phyloP scores from a whole-genome alignment of 768 basidiomycete genomes.

The Lactarius hatsudake region DNA sequence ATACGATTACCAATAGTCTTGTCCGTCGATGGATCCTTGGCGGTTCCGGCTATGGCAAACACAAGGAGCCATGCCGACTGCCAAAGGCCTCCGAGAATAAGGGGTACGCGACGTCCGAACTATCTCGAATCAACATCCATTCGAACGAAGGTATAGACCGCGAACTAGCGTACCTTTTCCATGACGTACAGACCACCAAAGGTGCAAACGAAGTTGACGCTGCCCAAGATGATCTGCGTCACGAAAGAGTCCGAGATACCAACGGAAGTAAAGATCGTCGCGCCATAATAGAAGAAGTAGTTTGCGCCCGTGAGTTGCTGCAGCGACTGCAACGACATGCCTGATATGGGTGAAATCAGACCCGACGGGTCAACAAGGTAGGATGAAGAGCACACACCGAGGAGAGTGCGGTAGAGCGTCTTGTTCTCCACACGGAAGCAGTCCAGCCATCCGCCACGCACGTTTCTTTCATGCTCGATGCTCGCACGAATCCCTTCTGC shows the following conservation, averaged over 20 bases:
- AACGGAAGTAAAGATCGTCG: constrained; percentile 64
- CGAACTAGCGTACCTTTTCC: constrained; percentile 47
- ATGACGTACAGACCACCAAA: constrained; percentile 73
- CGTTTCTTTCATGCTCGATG: constrained; percentile 47
- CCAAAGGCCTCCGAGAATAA: constrained; percentile 70
- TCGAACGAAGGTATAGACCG: background rate
- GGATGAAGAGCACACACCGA: constrained; percentile 36
- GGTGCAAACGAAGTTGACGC: constrained; percentile 69
- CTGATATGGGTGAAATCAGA: constrained; percentile 24
- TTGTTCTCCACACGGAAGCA: constrained; percentile 58
- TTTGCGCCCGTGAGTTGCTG: constrained; percentile 74
- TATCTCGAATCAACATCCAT: constrained; percentile 27
- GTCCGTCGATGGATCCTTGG: constrained; percentile 49
- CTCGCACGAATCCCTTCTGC: constrained; percentile 53
- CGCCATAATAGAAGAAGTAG: constrained; percentile 65
- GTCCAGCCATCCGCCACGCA: constrained; percentile 60
- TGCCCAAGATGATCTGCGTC: constrained; percentile 73
- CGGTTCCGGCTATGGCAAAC: constrained; percentile 70
- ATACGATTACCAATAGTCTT: constrained; percentile 51
- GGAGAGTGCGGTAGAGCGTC: constrained; percentile 59
- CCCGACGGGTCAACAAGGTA: constrained; percentile 1
- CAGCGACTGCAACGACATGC: constrained; percentile 64
- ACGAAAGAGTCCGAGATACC: constrained; percentile 66
- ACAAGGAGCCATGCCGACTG: constrained; percentile 69
- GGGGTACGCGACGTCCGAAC: constrained; percentile 62